These are phyloP conservation scores for Didymella sp. DNA, from an alignment of 2,329 filamentous ascomycete species.

Conservation along the genomic window DNA sequence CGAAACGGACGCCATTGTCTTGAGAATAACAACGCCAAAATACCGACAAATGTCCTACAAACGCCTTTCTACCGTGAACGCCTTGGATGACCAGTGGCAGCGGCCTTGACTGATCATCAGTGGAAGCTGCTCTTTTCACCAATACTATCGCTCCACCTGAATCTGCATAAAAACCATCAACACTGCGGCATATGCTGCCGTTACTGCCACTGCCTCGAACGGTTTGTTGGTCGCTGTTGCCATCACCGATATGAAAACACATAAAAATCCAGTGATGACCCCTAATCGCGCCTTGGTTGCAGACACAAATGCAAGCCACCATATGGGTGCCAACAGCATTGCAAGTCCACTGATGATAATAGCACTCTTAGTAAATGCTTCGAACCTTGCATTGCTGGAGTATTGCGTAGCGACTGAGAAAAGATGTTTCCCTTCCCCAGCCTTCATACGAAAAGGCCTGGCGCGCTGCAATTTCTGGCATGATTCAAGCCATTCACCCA, in stretches of 20 bases:
- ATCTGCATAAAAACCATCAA: constrained; percentile 20
- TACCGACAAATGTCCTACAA: too few relatives aligned
- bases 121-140: too few relatives aligned
- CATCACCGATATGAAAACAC: constrained; percentile 26
- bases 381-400: constrained; percentile 23
- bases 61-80: too few relatives aligned
- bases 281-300: constrained; percentile 14
- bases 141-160: too few relatives aligned
- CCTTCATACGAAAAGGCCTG: constrained; percentile 20
- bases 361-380: constrained; percentile 20
- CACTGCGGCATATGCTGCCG: constrained; percentile 28
- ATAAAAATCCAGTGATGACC: constrained; percentile 36
- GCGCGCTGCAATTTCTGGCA: constrained; percentile 11
- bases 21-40: too few relatives aligned
- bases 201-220: constrained; percentile 32
- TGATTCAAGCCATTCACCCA: constrained; percentile 24
- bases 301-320: constrained; percentile 26
- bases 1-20: too few relatives aligned
- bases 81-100: too few relatives aligned
- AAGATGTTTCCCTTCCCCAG: constrained; percentile 2
- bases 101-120: too few relatives aligned
- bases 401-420: constrained; percentile 24
- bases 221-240: constrained; percentile 20
- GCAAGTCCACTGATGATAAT: constrained; percentile 23
- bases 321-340: constrained; percentile 36